phyloP scores from a whole-genome alignment of 177 flowering plant species.

The Tripterygium wilfordii region DNA sequence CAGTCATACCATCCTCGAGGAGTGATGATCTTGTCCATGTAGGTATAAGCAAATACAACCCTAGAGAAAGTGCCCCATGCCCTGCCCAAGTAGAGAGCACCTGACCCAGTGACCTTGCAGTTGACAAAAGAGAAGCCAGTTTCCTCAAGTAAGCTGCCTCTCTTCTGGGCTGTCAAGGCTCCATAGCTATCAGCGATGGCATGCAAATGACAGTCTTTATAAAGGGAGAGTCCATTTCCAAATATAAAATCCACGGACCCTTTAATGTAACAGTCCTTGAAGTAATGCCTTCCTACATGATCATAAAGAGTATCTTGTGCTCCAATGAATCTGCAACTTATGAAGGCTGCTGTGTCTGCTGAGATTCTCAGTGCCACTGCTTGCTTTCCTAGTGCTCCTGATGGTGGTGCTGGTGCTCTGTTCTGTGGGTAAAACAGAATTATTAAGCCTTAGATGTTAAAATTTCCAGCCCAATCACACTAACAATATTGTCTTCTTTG shows the following conservation, averaged over 20 bases:
- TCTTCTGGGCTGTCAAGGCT: constrained; percentile 58
- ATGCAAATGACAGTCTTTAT: constrained; percentile 44
- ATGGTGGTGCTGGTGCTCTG: constrained; percentile 39
- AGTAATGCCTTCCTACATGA: constrained; percentile 56
- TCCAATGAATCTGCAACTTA: constrained; percentile 49
- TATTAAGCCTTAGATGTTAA: too few species aligned
- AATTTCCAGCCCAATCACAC: too few species aligned
- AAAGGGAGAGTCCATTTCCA: constrained; percentile 54
- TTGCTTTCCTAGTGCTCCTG: constrained; percentile 55
- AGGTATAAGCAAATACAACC: too few species aligned
- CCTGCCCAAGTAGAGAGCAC: constrained; percentile 55
- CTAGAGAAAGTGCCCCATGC: constrained; percentile 70
- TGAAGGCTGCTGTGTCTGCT: constrained; percentile 45
- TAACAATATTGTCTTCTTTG: too few species aligned
- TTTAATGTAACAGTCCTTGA: constrained; percentile 54
- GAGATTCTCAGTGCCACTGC: constrained; percentile 63
- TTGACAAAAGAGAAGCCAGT: constrained; percentile 65
- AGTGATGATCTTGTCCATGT: constrained; percentile 54
- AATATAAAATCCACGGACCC: constrained; percentile 59
- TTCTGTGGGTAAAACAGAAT: constrained; percentile 33
- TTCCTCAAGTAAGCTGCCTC: constrained; percentile 43
- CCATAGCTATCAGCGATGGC: constrained; percentile 36
- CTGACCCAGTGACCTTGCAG: constrained; percentile 64
- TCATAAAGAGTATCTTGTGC: constrained; percentile 68
- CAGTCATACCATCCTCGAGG: constrained; percentile 56